Base-by-base conservation (phyloP, 176 grass and related monocot species). In the Tillandsia leiboldiana region DNA sequence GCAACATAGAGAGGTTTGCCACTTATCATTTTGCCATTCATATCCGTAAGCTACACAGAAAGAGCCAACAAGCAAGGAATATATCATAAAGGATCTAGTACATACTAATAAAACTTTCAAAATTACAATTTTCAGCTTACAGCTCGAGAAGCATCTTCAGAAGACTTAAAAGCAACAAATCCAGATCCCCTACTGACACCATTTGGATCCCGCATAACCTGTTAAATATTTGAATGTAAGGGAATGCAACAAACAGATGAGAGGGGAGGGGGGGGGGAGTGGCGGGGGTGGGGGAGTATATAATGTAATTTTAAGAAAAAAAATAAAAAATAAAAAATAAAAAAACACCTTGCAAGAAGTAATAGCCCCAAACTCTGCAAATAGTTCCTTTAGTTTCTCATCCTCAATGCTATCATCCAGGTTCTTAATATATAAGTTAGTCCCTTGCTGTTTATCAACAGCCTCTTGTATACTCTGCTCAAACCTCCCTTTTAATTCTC, bases 1-100 rank as follows among this genome's bases (percentile, higher is more conserved):
- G 89, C 89, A 77, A 90, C 84, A 83, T 99, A 93, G 26, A 99
- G 82, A 26, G 94, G 94, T 54, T 89, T 99, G 73, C 54, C 93
- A 65, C 89, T 82, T 73, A 99, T 65, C 79, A 99, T 85, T 72
- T 86, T 93, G 74, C 80, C 78, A 63, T 90, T 99, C 94, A 99
- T 99, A 72, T 99, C 89, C 0, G 4, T 42, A 18, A 99, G 82
- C 94, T 99, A 68, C 51, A 70, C 14, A 54, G 12, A 8, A 74
- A 47, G 73, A n/a, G 69, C 27, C 29, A 75, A 29, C 12, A 2
- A 70, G 64, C 10, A 61, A 18, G 20, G 9, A 61, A n/a, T 59
- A 59, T 0, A 18, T 8, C 14, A 42, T 42, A 42, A 23, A 61
- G n/a, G 10, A 61, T 10, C 22, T 20, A 18, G 17, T 20, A 23